Conservation (phyloP, 805 yeast genomes). For the Torulaspora microellipsoides region DNA sequence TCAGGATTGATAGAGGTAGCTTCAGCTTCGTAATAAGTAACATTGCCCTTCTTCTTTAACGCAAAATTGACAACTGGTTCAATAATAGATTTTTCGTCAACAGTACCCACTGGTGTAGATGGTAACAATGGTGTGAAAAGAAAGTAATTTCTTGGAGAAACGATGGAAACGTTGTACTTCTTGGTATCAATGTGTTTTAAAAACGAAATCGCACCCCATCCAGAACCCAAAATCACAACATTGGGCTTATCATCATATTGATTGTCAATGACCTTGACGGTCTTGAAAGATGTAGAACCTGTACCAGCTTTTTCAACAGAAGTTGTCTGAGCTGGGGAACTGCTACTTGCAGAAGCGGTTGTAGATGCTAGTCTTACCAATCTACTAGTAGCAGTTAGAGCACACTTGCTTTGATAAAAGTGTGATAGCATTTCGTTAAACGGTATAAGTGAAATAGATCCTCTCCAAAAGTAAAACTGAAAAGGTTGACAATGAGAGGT, state of each 20-base stretch:
- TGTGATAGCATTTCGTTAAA: conserved; percentile 10
- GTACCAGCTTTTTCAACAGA: conserved; percentile 15
- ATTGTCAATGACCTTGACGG: conserved; percentile 36
- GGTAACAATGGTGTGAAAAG: conserved; percentile 91
- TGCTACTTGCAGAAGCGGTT: conserved; percentile 4
- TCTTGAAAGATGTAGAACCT: conserved; percentile 39
- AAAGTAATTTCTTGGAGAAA: conserved; percentile 91
- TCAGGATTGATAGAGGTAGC: conserved; percentile 80
- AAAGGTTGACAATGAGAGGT: neutral
- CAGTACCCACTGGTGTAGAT: conserved; percentile 90
- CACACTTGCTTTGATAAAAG: conserved; percentile 8
- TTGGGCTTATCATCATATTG: conserved; percentile 36
- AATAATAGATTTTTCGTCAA: conserved; percentile 83
- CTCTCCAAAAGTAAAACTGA: neutral
- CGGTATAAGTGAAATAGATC: too few relatives aligned
- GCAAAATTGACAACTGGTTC: conserved; percentile 91
- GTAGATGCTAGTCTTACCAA: conserved; percentile 21
- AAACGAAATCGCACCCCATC: conserved; percentile 92
- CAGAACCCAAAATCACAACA: conserved; percentile 72
- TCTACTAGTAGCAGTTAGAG: conserved; percentile 14
- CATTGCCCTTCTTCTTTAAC: conserved; percentile 71
- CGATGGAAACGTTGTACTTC: conserved; percentile 81
- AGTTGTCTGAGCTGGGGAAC: conserved; percentile 6
- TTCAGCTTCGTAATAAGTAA: conserved; percentile 82
- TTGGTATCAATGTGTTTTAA: conserved; percentile 81